phyloP scores from a whole-genome alignment of 1,284 basidiomycete species.

The Cryptococcus jaspeensis region DNA sequence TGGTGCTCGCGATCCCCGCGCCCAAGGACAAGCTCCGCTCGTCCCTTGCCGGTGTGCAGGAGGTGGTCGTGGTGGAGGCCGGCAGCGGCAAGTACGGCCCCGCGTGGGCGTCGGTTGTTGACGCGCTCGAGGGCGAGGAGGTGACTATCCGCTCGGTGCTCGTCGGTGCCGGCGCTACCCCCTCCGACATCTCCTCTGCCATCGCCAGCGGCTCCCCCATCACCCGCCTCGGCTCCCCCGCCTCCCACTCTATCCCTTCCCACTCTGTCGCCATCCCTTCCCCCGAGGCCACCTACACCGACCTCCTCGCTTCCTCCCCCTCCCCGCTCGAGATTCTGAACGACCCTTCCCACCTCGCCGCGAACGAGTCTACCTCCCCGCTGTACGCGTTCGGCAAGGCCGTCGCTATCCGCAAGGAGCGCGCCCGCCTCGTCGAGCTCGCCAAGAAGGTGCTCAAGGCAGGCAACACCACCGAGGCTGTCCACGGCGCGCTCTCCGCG shows the following conservation, averaged over 20 bases:
- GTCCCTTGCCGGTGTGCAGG: conserved; percentile 63
- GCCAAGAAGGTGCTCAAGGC: conserved; percentile 61
- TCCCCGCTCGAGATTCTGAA: conserved; percentile 85
- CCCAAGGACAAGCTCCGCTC: conserved; percentile 63
- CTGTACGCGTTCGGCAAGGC: conserved; percentile 92
- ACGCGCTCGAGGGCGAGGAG: conserved; percentile 41
- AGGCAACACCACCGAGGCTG: conserved; percentile 51
- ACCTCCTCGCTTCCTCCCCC: conserved; percentile 80
- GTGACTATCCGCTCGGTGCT: conserved; percentile 45
- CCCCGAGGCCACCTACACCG: conserved; percentile 89
- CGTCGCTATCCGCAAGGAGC: conserved; percentile 72
- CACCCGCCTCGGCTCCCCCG: conserved; percentile 34
- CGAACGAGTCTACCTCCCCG: conserved; percentile 80
- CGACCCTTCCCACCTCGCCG: conserved; percentile 67
- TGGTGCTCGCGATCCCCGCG: conserved; percentile 68
- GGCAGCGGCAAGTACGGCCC: conserved; percentile 82
- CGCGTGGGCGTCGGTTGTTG: conserved; percentile 46
- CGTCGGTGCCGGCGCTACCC: conserved; percentile 40
- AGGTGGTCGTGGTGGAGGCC: conserved; percentile 83
- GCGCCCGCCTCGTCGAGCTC: conserved; percentile 62
- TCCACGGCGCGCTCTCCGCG: conserved; percentile 70
- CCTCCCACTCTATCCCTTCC: conserved; percentile 55
- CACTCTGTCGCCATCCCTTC: conserved; percentile 61
- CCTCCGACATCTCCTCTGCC: conserved; percentile 46
- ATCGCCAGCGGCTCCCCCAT: conserved; percentile 34